Conservation (phyloP, 1,139 yeast species). For the Yarrowia galli region DNA sequence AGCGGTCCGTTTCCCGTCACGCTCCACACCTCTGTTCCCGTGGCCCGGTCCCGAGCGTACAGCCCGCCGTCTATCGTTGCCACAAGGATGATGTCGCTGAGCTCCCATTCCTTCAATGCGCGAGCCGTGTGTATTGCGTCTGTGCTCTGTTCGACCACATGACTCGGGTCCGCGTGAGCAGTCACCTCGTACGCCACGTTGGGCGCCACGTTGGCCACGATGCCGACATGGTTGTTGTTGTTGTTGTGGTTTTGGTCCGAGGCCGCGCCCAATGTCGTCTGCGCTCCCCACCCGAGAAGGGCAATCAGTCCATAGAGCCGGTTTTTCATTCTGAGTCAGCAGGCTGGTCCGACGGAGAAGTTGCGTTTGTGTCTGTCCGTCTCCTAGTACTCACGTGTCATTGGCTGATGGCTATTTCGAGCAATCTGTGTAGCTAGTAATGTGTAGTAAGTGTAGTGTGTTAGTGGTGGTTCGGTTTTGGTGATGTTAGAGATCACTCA, state of each 20-base stretch:
- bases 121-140: conserved; percentile 29
- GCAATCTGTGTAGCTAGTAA: conserved; percentile 2
- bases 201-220: conserved; percentile 6
- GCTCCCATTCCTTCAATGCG: conserved; percentile 60
- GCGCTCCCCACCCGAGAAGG: conserved; percentile 17
- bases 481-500: neutral
- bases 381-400: conserved; percentile 14
- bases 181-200: conserved; percentile 22
- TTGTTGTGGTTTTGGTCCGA: neutral
- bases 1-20: conserved; percentile 58
- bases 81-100: conserved; percentile 69
- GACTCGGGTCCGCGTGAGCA: neutral
- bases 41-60: conserved; percentile 78
- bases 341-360: too few relatives aligned
- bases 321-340: conserved; percentile 34
- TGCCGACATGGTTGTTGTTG: conserved; percentile 1
- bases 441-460: neutral
- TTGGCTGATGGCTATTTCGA: conserved; percentile 5
- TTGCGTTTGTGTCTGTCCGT: too few relatives aligned
- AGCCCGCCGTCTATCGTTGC: conserved; percentile 90
- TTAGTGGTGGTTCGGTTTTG: neutral
- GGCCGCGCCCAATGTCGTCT: neutral
- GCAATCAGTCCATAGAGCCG: conserved; percentile 24
- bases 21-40: conserved; percentile 84
- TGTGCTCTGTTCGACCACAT: conserved; percentile 18